These are phyloP conservation scores for Fusarium sp. DNA, from an alignment of 2,329 filamentous ascomycete species.

Conservation along the genomic window DNA sequence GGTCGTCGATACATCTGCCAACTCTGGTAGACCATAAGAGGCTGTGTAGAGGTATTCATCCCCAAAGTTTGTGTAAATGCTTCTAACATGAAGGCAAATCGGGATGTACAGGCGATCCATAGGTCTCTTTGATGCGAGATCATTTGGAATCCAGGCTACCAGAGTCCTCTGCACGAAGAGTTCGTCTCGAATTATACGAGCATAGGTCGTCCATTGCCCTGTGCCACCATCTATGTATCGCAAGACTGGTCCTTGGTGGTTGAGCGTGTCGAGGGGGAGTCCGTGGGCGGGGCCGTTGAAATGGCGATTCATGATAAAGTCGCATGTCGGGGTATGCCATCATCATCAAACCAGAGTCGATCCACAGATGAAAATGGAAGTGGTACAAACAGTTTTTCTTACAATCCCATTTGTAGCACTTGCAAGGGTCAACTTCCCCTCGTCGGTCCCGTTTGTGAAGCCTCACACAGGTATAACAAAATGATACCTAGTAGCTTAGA, in stretches of 20 bases:
- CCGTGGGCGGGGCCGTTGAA: slow-evolving; percentile 8
- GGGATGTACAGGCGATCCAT: not conserved
- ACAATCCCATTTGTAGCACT: rapidly evolving
- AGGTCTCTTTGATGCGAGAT: not conserved
- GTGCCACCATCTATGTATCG: not conserved
- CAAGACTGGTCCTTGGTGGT: not conserved
- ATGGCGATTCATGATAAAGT: slow-evolving; percentile 14
- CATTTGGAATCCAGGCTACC: too few species aligned
- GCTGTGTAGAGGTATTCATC: not conserved
- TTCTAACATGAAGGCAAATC: not conserved
- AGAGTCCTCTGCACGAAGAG: not conserved
- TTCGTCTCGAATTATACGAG: slow-evolving; percentile 3
- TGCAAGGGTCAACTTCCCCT: rapidly evolving
- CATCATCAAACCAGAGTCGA: not conserved
- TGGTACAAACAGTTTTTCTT: not conserved
- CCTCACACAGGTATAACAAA: not conserved
- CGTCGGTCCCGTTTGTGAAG: not conserved
- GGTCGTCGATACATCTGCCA: not conserved
- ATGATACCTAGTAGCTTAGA: not conserved
- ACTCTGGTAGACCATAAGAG: not conserved
- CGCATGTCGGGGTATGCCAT: not conserved
- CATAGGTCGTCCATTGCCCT: not conserved
- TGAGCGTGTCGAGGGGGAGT: not conserved
- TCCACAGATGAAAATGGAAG: not conserved
- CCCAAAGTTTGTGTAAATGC: not conserved